Conservation (phyloP, 768 basidiomycete species). For the Fomitopsis pulvina region DNA sequence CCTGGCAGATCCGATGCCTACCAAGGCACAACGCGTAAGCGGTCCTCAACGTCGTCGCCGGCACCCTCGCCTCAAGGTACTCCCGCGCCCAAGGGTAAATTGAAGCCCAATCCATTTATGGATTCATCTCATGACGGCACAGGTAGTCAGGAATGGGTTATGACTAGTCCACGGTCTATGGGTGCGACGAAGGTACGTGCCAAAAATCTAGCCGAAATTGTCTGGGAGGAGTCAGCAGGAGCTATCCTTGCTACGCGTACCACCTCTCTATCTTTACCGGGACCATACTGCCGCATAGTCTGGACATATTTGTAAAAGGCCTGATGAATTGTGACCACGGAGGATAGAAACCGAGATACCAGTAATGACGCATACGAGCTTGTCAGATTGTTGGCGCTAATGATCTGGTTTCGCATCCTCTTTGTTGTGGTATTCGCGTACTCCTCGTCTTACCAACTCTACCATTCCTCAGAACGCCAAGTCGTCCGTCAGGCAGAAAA, state of each 20-base stretch:
- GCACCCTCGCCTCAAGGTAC: constrained; percentile 11
- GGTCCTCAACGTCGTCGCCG: constrained; percentile 12
- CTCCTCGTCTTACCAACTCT: constrained; percentile 2
- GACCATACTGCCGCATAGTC: too few species aligned
- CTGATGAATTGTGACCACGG: too few species aligned
- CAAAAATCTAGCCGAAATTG: too few species aligned
- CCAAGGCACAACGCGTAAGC: constrained; percentile 6
- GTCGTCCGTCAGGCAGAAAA: constrained; percentile 68
- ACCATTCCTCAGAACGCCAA: constrained; percentile 36
- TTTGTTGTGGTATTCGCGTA: constrained; percentile 6
- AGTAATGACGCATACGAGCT: too few species aligned
- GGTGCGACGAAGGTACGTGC: constrained; percentile 18
- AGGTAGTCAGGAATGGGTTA: constrained; percentile 22
- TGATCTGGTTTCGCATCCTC: background rate
- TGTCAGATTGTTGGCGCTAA: too few species aligned
- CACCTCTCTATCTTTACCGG: too few species aligned
- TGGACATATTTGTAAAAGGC: too few species aligned
- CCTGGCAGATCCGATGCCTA: constrained; percentile 1
- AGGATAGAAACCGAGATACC: too few species aligned
- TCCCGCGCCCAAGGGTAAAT: constrained; percentile 16
- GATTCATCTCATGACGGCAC: constrained; percentile 5
- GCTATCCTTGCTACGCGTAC: too few species aligned
- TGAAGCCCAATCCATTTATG: constrained; percentile 10
- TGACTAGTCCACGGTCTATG: constrained; percentile 24
- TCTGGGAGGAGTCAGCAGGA: too few species aligned